Conservation (phyloP, 257 asterid genomes). For the Perilla frutescens region DNA sequence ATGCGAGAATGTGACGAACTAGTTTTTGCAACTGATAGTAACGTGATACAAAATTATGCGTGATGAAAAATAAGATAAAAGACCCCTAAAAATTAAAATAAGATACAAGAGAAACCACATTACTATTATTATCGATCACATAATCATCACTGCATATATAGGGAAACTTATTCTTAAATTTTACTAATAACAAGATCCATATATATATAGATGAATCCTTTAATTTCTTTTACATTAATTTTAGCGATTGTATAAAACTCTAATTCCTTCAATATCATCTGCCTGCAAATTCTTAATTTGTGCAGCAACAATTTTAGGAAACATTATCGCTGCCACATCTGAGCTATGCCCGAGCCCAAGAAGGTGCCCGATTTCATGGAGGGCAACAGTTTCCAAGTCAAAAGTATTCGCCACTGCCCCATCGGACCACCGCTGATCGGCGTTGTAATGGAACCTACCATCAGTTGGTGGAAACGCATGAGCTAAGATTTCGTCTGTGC, state of each 20-base stretch:
- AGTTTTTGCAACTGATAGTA: too few species aligned
- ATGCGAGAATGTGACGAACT: too few species aligned
- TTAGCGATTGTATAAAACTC: slow-evolving; percentile 20
- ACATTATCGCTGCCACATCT: slow-evolving; percentile 5
- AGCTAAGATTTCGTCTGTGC: slow-evolving; percentile 39
- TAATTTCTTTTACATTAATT: too few species aligned
- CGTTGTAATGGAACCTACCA: slow-evolving; percentile 43
- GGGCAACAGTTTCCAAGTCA: slow-evolving; percentile 24
- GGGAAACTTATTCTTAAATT: not conserved
- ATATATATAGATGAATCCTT: too few species aligned
- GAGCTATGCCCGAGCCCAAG: slow-evolving; percentile 26
- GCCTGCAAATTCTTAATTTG: not conserved
- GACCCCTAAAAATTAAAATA: too few species aligned
- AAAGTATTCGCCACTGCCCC: not conserved
- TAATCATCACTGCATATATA: too few species aligned
- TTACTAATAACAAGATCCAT: too few species aligned
- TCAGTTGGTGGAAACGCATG: slow-evolving; percentile 40
- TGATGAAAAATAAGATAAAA: too few species aligned
- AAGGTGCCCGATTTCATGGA: slow-evolving; percentile 33
- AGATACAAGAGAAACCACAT: too few species aligned
- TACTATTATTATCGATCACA: too few species aligned
- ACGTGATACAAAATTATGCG: too few species aligned
- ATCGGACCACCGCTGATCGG: slow-evolving; percentile 36
- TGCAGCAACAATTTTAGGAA: not conserved
- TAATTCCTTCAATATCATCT: slow-evolving; percentile 26